Evolutionary conservation across 1,139 yeast species (phyloP).

Genomic region (Protomyces gravidus): DNA sequence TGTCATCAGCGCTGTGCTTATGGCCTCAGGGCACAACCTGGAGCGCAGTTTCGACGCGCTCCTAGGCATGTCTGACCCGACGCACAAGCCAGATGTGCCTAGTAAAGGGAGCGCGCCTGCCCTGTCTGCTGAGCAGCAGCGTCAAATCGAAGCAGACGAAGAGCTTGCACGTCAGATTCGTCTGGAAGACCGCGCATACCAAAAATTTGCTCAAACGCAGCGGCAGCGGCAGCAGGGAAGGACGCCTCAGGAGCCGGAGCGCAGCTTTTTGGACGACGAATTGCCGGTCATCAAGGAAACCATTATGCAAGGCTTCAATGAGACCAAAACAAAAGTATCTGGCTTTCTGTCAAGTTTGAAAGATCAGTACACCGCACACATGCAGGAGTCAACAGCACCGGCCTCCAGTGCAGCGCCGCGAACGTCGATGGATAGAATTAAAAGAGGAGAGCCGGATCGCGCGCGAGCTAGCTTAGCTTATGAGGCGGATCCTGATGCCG

Average conservation of each 20-base stretch:
- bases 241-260: constrained; percentile 40
- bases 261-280: constrained; percentile 59
- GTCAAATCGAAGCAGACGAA: constrained; percentile 72
- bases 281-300: constrained; percentile 65
- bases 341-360: constrained; percentile 12
- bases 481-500: constrained; percentile 1
- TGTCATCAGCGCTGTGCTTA: constrained; percentile 68
- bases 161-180: constrained; percentile 66
- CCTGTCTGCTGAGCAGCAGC: constrained; percentile 31
- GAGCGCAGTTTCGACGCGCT: constrained; percentile 88
- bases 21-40: constrained; percentile 75
- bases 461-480: background rate
- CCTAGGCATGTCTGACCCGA: constrained; percentile 73
- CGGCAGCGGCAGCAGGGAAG: constrained; percentile 2
- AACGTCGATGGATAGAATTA: background rate
- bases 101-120: constrained; percentile 36
- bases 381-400: background rate
- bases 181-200: constrained; percentile 36
- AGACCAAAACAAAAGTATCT: constrained; percentile 60
- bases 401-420: background rate
- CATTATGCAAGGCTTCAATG: constrained; percentile 72
- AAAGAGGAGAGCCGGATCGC: background rate
- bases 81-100: constrained; percentile 60
- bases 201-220: constrained; percentile 39
- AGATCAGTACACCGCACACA: constrained; percentile 1